phyloP scores from a whole-genome alignment of 140 eudicot genomes.

The Senecio squalidus region DNA sequence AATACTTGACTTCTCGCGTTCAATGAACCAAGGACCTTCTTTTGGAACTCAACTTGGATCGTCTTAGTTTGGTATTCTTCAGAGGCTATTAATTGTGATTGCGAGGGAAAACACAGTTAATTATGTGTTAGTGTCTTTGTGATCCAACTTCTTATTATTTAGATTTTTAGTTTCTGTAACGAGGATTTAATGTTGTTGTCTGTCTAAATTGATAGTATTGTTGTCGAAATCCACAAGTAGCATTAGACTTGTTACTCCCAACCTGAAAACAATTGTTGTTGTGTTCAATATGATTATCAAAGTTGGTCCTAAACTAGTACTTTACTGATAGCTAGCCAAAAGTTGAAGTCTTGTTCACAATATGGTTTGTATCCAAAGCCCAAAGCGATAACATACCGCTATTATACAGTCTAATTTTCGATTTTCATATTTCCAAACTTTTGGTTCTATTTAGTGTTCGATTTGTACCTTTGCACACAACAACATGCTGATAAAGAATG shows the following conservation, averaged over 20 bases:
- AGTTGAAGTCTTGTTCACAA: neutral
- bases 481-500: too few species aligned
- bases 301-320: too few species aligned
- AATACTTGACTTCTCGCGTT: slow-evolving; percentile 27
- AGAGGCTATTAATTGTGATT: slow-evolving; percentile 20
- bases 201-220: slow-evolving; percentile 11
- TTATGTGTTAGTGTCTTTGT: neutral
- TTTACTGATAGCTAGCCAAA: neutral
- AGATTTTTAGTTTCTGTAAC: neutral
- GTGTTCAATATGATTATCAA: neutral
- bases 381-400: too few species aligned
- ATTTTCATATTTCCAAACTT: too few species aligned
- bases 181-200: slow-evolving; percentile 5
- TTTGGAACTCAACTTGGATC: slow-evolving; percentile 42
- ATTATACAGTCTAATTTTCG: too few species aligned
- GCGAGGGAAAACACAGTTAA: neutral
- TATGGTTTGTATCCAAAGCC: neutral
- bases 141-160: neutral
- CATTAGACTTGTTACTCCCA: neutral
- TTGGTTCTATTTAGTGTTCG: too few species aligned
- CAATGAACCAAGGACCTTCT: slow-evolving; percentile 28
- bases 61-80: slow-evolving; percentile 24
- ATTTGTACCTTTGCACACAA: too few species aligned
- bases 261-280: neutral
- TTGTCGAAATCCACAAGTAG: neutral